phyloP scores from a whole-genome alignment of 192 early-diverging fungal genomes.

The Coemansia sp. region DNA sequence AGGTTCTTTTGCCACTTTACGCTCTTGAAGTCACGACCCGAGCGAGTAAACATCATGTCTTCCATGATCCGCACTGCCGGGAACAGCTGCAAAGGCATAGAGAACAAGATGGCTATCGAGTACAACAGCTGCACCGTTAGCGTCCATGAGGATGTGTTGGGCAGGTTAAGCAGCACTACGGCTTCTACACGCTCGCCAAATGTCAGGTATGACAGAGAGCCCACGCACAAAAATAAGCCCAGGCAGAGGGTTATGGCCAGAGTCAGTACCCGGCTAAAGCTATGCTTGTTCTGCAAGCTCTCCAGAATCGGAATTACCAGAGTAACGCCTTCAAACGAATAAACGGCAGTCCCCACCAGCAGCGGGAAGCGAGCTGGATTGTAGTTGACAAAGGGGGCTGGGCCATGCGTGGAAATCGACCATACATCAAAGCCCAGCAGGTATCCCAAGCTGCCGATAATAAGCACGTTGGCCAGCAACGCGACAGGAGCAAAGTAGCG shows the following conservation, averaged over 20 bases:
- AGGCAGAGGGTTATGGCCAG: slow-evolving; percentile 75
- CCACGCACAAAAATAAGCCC: slow-evolving; percentile 79
- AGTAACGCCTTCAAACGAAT: slow-evolving; percentile 88
- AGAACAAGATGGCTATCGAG: slow-evolving; percentile 90
- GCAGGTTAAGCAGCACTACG: slow-evolving; percentile 87
- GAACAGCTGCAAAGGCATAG: slow-evolving; percentile 90
- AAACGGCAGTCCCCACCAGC: slow-evolving; percentile 95
- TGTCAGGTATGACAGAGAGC: slow-evolving; percentile 80
- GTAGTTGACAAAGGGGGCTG: slow-evolving; percentile 69
- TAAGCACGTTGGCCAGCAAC: slow-evolving; percentile 89
- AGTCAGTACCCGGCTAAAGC: slow-evolving; percentile 79
- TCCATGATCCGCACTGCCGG: slow-evolving; percentile 94
- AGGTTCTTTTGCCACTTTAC: slow-evolving; percentile 90
- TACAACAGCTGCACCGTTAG: slow-evolving; percentile 79
- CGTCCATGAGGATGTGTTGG: slow-evolving; percentile 65
- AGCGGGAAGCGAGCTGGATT: slow-evolving; percentile 79
- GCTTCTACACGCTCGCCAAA: slow-evolving; percentile 87
- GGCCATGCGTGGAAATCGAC: slow-evolving; percentile 44
- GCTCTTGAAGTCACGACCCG: slow-evolving; percentile 69
- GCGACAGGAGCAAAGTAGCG: slow-evolving; percentile 84
- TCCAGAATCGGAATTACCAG: slow-evolving; percentile 72
- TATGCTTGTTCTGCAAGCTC: slow-evolving; percentile 80
- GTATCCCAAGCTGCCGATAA: slow-evolving; percentile 82
- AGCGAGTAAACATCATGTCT: slow-evolving; percentile 74
- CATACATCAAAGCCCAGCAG: slow-evolving; percentile 79